A percentile compares a stretch with the other conserved stretches of the same genome.
These are phyloP conservation scores for Musa balbisiana DNA, from an alignment of 202 grass and related monocot species.

Conservation along the genomic window DNA sequence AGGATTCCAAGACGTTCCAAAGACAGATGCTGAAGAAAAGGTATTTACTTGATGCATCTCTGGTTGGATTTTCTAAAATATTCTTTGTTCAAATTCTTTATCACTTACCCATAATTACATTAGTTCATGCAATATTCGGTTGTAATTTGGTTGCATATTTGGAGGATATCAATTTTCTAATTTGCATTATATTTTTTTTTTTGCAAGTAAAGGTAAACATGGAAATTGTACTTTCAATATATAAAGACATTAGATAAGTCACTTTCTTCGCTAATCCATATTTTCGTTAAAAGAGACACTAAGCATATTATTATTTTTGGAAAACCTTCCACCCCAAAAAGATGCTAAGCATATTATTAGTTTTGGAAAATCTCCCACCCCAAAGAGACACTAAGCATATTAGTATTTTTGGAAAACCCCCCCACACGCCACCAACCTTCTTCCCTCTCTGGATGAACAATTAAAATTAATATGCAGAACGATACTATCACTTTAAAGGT, in stretches of 20 bases:
- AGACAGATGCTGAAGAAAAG: slow-evolving; percentile 64
- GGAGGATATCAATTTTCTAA: background rate
- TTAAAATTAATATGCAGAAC: no score
- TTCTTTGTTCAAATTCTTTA: slow-evolving; percentile 19
- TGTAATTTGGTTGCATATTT: background rate
- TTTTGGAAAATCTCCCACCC: no score
- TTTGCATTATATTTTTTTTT: slow-evolving; percentile 8
- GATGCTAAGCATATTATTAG: no score
- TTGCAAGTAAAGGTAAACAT: slow-evolving; percentile 51
- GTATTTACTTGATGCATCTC: slow-evolving; percentile 31
- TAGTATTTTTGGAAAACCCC: no score
- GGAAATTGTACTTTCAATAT: slow-evolving; percentile 65
- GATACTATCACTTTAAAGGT: no score
- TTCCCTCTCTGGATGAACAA: no score
- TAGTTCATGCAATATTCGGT: background rate
- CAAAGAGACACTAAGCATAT: no score
- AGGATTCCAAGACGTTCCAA: no score
- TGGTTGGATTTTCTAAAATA: slow-evolving; percentile 2
- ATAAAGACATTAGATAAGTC: slow-evolving; percentile 48
- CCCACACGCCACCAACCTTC: no score
- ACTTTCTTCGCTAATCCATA: slow-evolving; percentile 6
- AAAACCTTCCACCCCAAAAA: no score
- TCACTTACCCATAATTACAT: background rate
- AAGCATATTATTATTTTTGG: no score
- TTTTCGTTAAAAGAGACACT: background rate